Evolutionary conservation across 163 green algal genomes (phyloP), one percentile per base, ranked within the genome.

Genomic region (Coccomyxa subellipsoidea): DNA sequence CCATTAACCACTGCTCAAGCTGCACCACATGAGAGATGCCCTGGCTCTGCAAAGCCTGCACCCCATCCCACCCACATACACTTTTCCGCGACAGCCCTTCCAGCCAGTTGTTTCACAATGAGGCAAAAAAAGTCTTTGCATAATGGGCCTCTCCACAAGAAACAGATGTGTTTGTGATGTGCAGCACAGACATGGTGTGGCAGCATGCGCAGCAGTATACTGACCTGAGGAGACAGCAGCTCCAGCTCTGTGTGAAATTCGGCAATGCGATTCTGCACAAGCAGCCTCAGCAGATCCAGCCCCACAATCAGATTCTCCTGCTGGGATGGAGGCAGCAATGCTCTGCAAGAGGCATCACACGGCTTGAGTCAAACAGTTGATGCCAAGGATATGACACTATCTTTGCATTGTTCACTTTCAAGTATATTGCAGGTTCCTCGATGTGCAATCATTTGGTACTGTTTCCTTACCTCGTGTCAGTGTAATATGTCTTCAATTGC

Each of bases 231-330:
- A 4, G 80, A 34, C 39, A 98, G 90, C 23, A 97, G 85, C 86
- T 99, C 96, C 69, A 99, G 89, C 84, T 98, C 95, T 6, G 92
- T 97, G 89, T 99, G 96, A 80, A 99, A 99, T 86, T 99, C 96
- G 15, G 96, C 95, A 77, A 97, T 98, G 72, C 96, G 90, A 85
- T 98, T 98, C 71, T 95, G 88, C 35, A 98, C 93, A 66, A 99
- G 91, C 82, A 99, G 90, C 23, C 95, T 89, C 85, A 99, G 87
- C 79, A 99, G 91, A 87, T 98, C 96, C 21, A 99, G 88, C 25
- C 93, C 95, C 35, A 91, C 80, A 7, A 98, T 89, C 8, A 88
- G 40, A 12, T 85, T 66, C 85, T 98, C 90, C 36, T 94, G 89
- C 7, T 85, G 8, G 0, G 94, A 97, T 1, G 85, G 66, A 2